phyloP scores from a whole-genome alignment of 2,329 filamentous ascomycete species.

The Achaetomium macrosporum region DNA sequence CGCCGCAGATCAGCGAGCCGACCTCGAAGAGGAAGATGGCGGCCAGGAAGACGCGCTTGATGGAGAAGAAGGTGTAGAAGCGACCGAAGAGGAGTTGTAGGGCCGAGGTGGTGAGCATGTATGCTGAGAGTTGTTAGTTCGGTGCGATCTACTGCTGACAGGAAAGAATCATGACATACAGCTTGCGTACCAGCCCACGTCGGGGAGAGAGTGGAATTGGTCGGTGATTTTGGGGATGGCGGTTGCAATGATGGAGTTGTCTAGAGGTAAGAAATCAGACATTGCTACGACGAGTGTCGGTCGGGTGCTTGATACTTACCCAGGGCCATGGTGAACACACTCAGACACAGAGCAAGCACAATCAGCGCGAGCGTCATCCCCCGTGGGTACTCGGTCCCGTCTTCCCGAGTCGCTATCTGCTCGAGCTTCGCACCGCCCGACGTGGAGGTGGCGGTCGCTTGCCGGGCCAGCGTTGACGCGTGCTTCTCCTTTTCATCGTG shows the following conservation, averaged over 20 bases:
- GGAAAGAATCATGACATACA: conserved; percentile 10
- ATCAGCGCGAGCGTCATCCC: conserved; percentile 36
- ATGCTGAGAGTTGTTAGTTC: conserved; percentile 25
- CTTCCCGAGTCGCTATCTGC: conserved; percentile 31
- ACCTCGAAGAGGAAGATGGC: conserved; percentile 37
- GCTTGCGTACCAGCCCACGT: conserved; percentile 42
- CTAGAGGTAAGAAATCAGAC: conserved; percentile 5
- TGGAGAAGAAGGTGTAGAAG: conserved; percentile 37
- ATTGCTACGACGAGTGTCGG: neutral
- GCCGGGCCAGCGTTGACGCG: conserved; percentile 20
- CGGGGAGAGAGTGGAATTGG: conserved; percentile 35
- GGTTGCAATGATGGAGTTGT: conserved; percentile 35
- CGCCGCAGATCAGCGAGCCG: conserved; percentile 34
- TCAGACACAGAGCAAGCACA: conserved; percentile 38
- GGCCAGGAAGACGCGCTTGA: conserved; percentile 34
- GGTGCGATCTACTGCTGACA: too few relatives aligned
- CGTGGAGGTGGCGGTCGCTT: conserved; percentile 26
- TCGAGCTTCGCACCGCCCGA: conserved; percentile 22
- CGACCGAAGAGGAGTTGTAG: conserved; percentile 34
- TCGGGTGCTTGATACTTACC: conserved; percentile 23
- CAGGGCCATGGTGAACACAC: conserved; percentile 40
- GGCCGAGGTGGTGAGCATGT: conserved; percentile 35
- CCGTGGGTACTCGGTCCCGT: conserved; percentile 34
- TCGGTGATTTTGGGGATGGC: conserved; percentile 36
- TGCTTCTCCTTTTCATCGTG: conserved; percentile 8